phyloP scores from a whole-genome alignment of 192 early-diverging fungal genomes.

The Endogone sp. region DNA sequence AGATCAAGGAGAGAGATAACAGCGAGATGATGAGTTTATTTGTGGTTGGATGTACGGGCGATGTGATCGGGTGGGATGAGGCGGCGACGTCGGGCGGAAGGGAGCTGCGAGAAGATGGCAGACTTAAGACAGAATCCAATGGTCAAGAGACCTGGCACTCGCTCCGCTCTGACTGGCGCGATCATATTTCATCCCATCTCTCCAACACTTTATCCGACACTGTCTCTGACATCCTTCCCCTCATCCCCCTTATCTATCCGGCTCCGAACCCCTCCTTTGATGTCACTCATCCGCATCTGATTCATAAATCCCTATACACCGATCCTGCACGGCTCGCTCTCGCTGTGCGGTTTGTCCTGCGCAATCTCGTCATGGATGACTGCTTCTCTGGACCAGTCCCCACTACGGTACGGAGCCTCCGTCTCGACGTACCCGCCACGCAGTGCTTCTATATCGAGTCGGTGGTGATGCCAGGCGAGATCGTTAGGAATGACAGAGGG shows the following conservation, averaged over 20 bases:
- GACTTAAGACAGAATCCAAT: too few species aligned
- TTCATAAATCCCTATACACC: not conserved
- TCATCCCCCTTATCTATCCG: not conserved
- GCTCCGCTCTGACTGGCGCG: not conserved
- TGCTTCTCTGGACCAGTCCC: not conserved
- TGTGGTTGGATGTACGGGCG: slow-evolving; percentile 1
- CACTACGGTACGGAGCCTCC: not conserved
- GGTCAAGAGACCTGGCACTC: not conserved
- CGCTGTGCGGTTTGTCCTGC: not conserved
- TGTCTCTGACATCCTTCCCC: not conserved
- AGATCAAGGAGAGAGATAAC: not conserved
- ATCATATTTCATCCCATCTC: not conserved
- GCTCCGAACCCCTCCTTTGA: not conserved
- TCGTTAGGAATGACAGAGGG: not conserved
- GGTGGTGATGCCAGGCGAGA: not conserved
- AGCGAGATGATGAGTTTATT: not conserved
- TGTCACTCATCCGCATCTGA: not conserved
- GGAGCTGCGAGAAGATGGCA: too few species aligned
- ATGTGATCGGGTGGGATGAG: not conserved
- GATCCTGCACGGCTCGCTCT: not conserved
- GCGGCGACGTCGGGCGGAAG: too few species aligned
- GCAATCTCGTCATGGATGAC: not conserved
- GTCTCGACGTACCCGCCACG: not conserved
- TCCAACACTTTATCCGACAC: not conserved
- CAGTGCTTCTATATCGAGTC: not conserved